phyloP scores from a whole-genome alignment of 192 early-diverging fungal genomes.

The Linnemannia exigua region DNA sequence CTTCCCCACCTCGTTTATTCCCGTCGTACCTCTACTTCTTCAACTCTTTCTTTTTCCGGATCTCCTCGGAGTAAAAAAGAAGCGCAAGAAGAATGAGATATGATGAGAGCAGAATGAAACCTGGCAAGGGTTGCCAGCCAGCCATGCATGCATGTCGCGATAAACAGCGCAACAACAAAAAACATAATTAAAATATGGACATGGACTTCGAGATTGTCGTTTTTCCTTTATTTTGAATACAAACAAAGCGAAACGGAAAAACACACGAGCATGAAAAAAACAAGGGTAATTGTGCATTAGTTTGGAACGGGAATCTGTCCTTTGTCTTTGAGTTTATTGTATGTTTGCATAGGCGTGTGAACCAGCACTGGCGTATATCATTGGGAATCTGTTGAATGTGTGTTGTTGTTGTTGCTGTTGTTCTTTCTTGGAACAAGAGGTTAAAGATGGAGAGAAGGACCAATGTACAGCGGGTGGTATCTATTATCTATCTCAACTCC shows the following conservation, averaged over 20 bases:
- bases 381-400: neutral
- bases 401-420: neutral
- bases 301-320: neutral
- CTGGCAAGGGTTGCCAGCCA: neutral
- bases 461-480: neutral
- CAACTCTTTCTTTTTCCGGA: neutral
- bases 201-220: neutral
- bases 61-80: neutral
- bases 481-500: neutral
- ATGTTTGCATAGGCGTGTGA: neutral
- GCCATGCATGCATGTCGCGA: neutral
- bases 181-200: neutral
- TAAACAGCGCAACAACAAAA: neutral
- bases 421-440: neutral
- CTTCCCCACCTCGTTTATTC: no score
- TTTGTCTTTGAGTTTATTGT: neutral
- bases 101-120: neutral
- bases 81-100: neutral
- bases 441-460: neutral
- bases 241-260: slow-evolving; percentile 11
- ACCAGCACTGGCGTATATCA: neutral
- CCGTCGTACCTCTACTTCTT: neutral
- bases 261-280: neutral
- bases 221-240: neutral
- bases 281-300: neutral